Evolutionary conservation across 192 early-diverging fungal species (phyloP), one percentile per base, ranked within the genome.

Genomic region (Backusella psychrophila): DNA sequence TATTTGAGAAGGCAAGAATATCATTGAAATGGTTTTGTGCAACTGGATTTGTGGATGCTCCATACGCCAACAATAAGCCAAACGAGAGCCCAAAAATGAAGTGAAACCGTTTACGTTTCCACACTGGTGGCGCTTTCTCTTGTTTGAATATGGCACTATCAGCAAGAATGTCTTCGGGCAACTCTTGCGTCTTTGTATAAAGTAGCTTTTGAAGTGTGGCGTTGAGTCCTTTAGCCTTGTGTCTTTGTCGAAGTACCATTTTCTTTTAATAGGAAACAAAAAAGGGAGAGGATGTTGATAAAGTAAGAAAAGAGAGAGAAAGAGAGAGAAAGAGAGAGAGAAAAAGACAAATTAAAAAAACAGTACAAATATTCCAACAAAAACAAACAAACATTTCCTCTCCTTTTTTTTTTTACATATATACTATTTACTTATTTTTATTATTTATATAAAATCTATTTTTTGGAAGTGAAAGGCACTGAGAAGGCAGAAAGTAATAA

Each of bases 401-500:
- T 41, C 42, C 14, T 33, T 66, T 31, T 35, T 9, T 8, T 17
- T 4, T 3, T 6, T 49, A 6, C 6, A 49, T 49, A 49, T 17
- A 12, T 39, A 44, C 42, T 36, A 19, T 19, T 41, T 36, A 35
- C 34, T 41, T 4, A 3, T 69, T 69, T 35, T 69, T 72, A 29
- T 8, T 46, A 7, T 31, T 72, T 33, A 41, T 53, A 26, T 14
- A 34, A 49, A 46, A 4, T 44, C 7, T 68, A 35, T 68, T 35
- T 36, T 68, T 68, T 36, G 17, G 35, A 35, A 68, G 66, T 85
- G 82, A 89, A 99, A 23, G 98, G 97, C 80, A 99, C 85, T 59
- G 93, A 91, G 74, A 98, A 94, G 23, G 95, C 97, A 81, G 91
- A 93, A 72, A 99, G 87, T 72, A 97, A 86, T 56, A 96, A 77